These are phyloP conservation scores for Colletotrichum eleusines DNA, from an alignment of 2,329 filamentous ascomycete genomes.

Conservation along the genomic window DNA sequence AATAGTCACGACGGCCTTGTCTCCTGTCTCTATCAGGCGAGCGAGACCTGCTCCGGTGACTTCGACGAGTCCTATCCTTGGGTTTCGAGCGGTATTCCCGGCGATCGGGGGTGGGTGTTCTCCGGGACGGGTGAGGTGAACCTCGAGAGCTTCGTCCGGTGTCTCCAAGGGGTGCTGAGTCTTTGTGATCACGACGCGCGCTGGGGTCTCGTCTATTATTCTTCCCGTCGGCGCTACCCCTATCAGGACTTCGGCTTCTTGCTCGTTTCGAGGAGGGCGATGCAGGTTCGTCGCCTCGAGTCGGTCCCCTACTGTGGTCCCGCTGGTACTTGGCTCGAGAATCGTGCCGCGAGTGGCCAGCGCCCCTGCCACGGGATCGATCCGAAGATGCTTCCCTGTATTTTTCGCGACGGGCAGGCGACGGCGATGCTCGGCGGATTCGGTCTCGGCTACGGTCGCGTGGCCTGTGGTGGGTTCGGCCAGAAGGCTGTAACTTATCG, in stretches of 20 bases:
- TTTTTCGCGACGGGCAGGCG: conserved; percentile 38
- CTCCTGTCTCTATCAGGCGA: conserved; percentile 32
- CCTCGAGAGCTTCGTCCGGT: conserved; percentile 18
- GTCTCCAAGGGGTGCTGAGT: conserved; percentile 19
- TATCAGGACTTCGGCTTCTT: conserved; percentile 36
- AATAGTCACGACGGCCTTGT: conserved; percentile 27
- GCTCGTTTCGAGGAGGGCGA: conserved; percentile 38
- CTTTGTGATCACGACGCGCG: conserved; percentile 35
- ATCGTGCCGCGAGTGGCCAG: conserved; percentile 37
- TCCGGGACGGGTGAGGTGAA: conserved; percentile 31
- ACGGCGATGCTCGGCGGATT: conserved; percentile 46
- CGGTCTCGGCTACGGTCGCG: conserved; percentile 46
- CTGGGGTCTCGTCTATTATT: conserved; percentile 35
- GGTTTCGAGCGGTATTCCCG: conserved; percentile 25
- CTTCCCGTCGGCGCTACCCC: conserved; percentile 24
- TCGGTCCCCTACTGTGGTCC: conserved; percentile 35
- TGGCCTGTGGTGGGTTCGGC: conserved; percentile 30
- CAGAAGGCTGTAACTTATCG: conserved; percentile 41
- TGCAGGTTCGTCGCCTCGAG: conserved; percentile 30
- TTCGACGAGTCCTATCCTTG: conserved; percentile 32
- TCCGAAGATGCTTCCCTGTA: conserved; percentile 23
- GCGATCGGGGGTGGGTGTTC: conserved; percentile 27
- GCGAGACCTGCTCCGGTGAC: conserved; percentile 40
- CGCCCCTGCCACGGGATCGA: conserved; percentile 37
- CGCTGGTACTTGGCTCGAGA: conserved; percentile 31